Evolutionary conservation across 495 filamentous ascomycete genomes (phyloP), one percentile per base, ranked within the genome.

Genomic region (Aspergillus indologenus): DNA sequence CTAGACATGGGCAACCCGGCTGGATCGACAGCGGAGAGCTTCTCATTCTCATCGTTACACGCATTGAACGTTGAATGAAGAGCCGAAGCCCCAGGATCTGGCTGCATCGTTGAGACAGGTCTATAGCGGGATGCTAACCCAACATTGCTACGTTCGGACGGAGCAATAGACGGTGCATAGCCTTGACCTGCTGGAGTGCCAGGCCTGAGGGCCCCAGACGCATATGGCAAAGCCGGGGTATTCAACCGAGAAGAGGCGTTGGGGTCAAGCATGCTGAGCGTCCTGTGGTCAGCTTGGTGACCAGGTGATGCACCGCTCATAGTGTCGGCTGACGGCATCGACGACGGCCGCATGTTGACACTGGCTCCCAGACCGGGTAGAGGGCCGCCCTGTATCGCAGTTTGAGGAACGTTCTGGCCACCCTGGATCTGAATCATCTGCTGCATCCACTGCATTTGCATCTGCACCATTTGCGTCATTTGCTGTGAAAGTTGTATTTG

Each of bases 71-170:
- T 72, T 0, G 83, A 79, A 1, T 85, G 82, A 64, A 79, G 55
- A 74, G 69, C 20, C 75, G 82, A 11, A 79, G 63, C 66, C 66
- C 45, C 72, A 60, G 57, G 70, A 4, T 77, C 59, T 65, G 66
- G 58, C 61, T 67, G 60, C 42, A 76, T 67, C 22, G 69, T 72
- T 1, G 90, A 92, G 0, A 98, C 92, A 0, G 95, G 92, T 15
- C 95, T 85, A 73, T 98, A 98, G n/a, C 94, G 86, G 40, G 90
- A 85, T 22, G 93, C 90, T 50, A 93, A 76, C 3, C 94, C 95
- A 57, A 97, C 81, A 69, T 91, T 98, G 74, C 90, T 96, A 51
- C 94, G 87, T 74, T 98, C 94, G 1, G 90, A 96, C 5, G 94
- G 95, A 5, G 94, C 92, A 56, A 98, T 93, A 4, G 86, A 89